A percentile compares a stretch with the other conserved stretches of the same genome.
phyloP scores from a whole-genome alignment of 176 grass and related monocot species.

The Carex cristatella region DNA sequence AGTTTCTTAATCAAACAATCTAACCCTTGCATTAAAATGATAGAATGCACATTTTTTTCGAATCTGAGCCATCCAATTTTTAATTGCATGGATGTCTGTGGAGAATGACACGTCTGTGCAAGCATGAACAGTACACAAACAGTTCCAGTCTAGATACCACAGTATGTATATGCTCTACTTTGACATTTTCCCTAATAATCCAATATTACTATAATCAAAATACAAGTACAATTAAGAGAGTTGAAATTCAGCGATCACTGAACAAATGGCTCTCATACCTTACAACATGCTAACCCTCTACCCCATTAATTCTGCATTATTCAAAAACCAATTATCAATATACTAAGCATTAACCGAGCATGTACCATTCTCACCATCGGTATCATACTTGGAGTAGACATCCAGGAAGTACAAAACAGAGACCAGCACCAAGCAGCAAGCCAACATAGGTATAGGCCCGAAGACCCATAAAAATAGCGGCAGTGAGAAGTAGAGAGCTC shows the following conservation, averaged over 20 bases:
- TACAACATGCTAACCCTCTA: background rate
- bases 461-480: conserved; percentile 83
- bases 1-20: background rate
- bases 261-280: background rate
- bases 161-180: background rate
- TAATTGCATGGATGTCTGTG: background rate
- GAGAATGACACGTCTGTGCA: background rate
- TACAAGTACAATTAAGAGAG: too few species aligned
- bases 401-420: conserved; percentile 67
- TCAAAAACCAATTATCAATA: background rate
- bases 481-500: conserved; percentile 74
- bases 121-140: background rate
- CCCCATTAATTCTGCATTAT: background rate
- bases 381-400: conserved; percentile 16
- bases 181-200: background rate
- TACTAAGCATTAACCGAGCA: background rate
- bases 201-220: too few species aligned
- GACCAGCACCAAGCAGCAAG: conserved; percentile 45
- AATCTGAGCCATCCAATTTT: background rate
- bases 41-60: background rate
- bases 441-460: conserved; percentile 70
- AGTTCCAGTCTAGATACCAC: background rate
- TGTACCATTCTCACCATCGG: background rate
- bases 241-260: conserved; percentile 2
- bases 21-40: background rate